phyloP scores from a whole-genome alignment of 1,284 basidiomycete species.

The Chondrostereum purpureum region DNA sequence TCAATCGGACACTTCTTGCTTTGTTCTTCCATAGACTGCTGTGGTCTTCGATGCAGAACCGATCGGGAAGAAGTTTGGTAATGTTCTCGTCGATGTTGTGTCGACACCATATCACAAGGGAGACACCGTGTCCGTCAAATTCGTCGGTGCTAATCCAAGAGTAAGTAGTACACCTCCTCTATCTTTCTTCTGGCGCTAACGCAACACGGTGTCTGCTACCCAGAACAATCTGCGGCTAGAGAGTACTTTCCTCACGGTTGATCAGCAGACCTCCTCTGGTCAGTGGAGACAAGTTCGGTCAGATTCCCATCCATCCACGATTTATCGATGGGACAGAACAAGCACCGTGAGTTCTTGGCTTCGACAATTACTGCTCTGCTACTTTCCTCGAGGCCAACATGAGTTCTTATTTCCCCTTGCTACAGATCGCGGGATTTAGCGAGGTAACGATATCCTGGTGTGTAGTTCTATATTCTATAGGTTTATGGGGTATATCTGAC shows the following conservation, averaged over 20 bases:
- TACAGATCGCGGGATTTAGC: too few relatives aligned
- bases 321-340: slow-evolving; percentile 60
- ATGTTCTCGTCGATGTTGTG: slow-evolving; percentile 57
- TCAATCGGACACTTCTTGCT: background rate
- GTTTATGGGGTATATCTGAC: too few relatives aligned
- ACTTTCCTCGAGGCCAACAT: too few relatives aligned
- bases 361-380: slow-evolving; percentile 1
- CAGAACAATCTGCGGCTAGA: slow-evolving; percentile 78
- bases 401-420: slow-evolving; percentile 50
- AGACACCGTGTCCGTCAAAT: slow-evolving; percentile 55
- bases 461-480: slow-evolving; percentile 19
- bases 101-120: slow-evolving; percentile 45
- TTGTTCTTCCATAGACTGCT: slow-evolving; percentile 33
- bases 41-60: slow-evolving; percentile 59
- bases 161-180: slow-evolving; percentile 30
- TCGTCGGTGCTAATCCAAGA: slow-evolving; percentile 76
- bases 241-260: slow-evolving; percentile 66
- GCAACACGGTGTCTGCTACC: background rate
- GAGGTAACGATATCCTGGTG: slow-evolving; percentile 61
- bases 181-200: slow-evolving; percentile 5
- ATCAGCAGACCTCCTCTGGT: slow-evolving; percentile 38
- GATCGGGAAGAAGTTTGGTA: slow-evolving; percentile 57
- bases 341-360: slow-evolving; percentile 35
- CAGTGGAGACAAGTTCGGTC: slow-evolving; percentile 57
- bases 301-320: slow-evolving; percentile 78